Base-by-base conservation (phyloP, 306 rosid species). In the Macrotyloma uniflorum region DNA sequence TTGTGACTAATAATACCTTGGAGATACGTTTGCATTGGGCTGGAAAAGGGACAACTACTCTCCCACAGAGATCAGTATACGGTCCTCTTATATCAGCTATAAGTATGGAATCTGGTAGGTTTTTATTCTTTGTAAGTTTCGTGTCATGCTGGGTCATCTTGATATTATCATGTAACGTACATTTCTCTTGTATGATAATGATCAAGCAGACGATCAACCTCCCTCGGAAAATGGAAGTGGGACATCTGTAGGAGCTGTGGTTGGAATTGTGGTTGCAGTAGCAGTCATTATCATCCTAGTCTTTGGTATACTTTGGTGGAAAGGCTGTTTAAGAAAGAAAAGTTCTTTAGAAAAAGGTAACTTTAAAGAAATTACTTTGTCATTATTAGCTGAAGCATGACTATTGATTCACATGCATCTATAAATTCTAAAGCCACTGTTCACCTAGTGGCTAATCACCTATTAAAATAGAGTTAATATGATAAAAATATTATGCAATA, bases 71-170 rank as follows among this genome's bases (percentile, higher is more conserved):
- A 74, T 87, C 89, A 63, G 88, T 81, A 1, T 83, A 86, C 57
- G 94, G 92, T 45, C 97, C 97, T 77, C 97, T 91, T 38, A 83
- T 91, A 64, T 91, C 92, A 4, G 97, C 97, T 26, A 88, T 91
- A 71, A 85, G 87, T 49, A 81, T 79, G 23, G 35, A 73, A 30
- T 54, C 86, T 45, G 84, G 94, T 88, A 26, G 6, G 87, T 76
- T 78, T 24, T 70, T 11, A 23, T 72, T 84, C 83, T 45, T 20
- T 50, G 6, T 10, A 45, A 10, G 12, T 36, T 43, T 65, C n/a
- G 1, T 61, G 12, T 61, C 24, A 23, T 59, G 38, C 1, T 77
- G 6, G 8, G 4, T 19, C 36, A 45, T 51, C 11, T 36, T 15
- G 5, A 32, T 38, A 49, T 66, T 81, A 24, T 11, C 18, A 59